phyloP scores from a whole-genome alignment of 192 early-diverging fungal genomes.

The Chytriomyces hyalinus region DNA sequence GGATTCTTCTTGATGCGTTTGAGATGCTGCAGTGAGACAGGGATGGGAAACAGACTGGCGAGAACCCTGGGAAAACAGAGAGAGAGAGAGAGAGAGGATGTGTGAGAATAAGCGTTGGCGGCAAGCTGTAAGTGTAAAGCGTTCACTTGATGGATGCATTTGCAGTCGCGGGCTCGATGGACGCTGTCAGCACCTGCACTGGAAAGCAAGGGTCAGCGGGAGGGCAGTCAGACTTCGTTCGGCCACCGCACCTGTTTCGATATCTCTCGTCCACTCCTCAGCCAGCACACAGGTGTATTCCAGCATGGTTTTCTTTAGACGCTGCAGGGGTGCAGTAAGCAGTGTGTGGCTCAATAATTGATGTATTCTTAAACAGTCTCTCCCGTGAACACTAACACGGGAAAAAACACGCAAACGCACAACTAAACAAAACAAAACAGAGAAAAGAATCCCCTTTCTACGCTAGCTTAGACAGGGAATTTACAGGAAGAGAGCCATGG shows the following conservation, averaged over 20 bases:
- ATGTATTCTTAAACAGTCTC: no score
- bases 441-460: no score
- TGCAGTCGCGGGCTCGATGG: constrained; percentile 11
- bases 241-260: constrained; percentile 18
- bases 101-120: not conserved
- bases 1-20: constrained; percentile 15
- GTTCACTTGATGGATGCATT: constrained; percentile 16
- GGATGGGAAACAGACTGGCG: constrained; percentile 8
- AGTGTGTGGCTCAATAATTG: no score
- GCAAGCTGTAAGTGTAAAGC: no score
- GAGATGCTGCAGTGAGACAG: constrained; percentile 18
- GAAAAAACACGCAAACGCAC: no score
- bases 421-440: no score
- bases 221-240: not conserved
- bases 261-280: constrained; percentile 13
- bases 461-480: no score
- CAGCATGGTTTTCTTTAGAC: not conserved
- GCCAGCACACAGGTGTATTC: constrained; percentile 12
- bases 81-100: not conserved
- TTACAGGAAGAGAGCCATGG: no score
- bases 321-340: no score
- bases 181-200: constrained; percentile 3
- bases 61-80: constrained; percentile 7
- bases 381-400: no score
- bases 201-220: not conserved